phyloP scores from a whole-genome alignment of 2,329 filamentous ascomycete species.

The Apiospora hydei region DNA sequence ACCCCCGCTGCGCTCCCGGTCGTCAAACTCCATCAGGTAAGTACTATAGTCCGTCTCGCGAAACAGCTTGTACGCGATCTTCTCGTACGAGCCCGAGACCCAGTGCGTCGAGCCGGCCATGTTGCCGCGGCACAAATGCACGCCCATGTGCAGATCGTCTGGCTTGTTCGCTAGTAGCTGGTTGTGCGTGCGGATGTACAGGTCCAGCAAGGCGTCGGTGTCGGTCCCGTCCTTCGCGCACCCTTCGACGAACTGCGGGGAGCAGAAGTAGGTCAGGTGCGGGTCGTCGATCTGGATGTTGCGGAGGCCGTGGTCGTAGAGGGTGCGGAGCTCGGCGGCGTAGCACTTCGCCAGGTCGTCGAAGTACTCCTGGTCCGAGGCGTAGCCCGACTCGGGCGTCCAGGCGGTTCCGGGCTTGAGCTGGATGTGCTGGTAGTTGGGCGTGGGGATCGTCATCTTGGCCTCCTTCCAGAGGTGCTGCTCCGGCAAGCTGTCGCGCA shows the following conservation, averaged over 20 bases:
- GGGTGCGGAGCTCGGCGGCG: conserved; percentile 56
- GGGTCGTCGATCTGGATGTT: conserved; percentile 65
- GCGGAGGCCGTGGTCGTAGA: conserved; percentile 59
- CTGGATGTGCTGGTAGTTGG: conserved; percentile 71
- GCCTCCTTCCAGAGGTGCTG: conserved; percentile 65
- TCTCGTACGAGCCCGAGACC: conserved; percentile 59
- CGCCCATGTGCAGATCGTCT: conserved; percentile 66
- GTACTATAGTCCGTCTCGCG: conserved; percentile 56
- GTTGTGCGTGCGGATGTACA: conserved; percentile 70
- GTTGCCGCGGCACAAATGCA: conserved; percentile 64
- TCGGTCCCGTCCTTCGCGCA: conserved; percentile 65
- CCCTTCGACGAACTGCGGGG: conserved; percentile 60
- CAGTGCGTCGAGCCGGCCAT: conserved; percentile 57
- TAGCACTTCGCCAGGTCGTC: conserved; percentile 61
- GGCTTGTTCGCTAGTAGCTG: conserved; percentile 61
- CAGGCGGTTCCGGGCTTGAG: conserved; percentile 61
- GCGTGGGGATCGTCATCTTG: conserved; percentile 68
- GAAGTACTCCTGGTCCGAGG: conserved; percentile 60
- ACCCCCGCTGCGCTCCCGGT: conserved; percentile 55
- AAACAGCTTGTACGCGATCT: conserved; percentile 58
- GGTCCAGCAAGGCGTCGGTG: conserved; percentile 58
- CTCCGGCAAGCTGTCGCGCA: conserved; percentile 54
- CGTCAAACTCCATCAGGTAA: conserved; percentile 62
- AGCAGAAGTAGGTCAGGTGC: conserved; percentile 64
- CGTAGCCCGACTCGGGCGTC: conserved; percentile 53